Percentiles rank a stretch among this genome's conserved stretches.
Evolutionary conservation across 306 rosid genomes (phyloP).

Genomic region (Trifolium dubium): DNA sequence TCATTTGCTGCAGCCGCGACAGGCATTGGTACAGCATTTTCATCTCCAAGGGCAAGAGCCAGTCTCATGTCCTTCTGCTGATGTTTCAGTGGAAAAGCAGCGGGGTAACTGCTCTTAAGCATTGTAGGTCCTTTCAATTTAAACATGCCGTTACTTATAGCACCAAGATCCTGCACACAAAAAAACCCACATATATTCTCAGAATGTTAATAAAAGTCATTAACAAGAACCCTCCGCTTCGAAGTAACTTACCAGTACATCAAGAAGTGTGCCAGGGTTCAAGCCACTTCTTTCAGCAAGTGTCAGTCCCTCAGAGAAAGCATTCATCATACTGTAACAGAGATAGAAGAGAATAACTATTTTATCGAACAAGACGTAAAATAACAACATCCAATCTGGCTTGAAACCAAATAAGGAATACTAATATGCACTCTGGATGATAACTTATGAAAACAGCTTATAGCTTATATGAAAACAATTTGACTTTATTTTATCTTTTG

Average conservation of each 20-base stretch:
- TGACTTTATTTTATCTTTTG: background rate
- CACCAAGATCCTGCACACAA: slow-evolving; percentile 71
- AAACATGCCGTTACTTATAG: slow-evolving; percentile 73
- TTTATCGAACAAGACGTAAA: slow-evolving; percentile 28
- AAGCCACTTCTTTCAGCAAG: slow-evolving; percentile 75
- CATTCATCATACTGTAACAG: slow-evolving; percentile 76
- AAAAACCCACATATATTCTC: slow-evolving; percentile 33
- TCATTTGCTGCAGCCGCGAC: slow-evolving; percentile 89
- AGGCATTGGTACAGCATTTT: slow-evolving; percentile 75
- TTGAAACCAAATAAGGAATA: slow-evolving; percentile 6
- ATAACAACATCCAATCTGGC: slow-evolving; percentile 20
- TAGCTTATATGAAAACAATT: background rate
- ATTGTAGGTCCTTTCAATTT: slow-evolving; percentile 79
- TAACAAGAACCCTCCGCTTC: slow-evolving; percentile 24
- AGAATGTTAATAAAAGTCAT: slow-evolving; percentile 9
- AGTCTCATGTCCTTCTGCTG: slow-evolving; percentile 94
- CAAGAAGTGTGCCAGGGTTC: slow-evolving; percentile 71
- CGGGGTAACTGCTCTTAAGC: slow-evolving; percentile 65
- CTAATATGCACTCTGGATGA: slow-evolving; percentile 23
- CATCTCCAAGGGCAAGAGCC: slow-evolving; percentile 88
- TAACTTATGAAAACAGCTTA: background rate
- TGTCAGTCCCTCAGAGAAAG: slow-evolving; percentile 83
- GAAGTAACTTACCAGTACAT: slow-evolving; percentile 65
- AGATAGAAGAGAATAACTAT: slow-evolving; percentile 22
- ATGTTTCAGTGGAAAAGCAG: slow-evolving; percentile 90